Evolutionary conservation across 805 yeast genomes (phyloP).

Genomic region (Yarrowia hollandica): DNA sequence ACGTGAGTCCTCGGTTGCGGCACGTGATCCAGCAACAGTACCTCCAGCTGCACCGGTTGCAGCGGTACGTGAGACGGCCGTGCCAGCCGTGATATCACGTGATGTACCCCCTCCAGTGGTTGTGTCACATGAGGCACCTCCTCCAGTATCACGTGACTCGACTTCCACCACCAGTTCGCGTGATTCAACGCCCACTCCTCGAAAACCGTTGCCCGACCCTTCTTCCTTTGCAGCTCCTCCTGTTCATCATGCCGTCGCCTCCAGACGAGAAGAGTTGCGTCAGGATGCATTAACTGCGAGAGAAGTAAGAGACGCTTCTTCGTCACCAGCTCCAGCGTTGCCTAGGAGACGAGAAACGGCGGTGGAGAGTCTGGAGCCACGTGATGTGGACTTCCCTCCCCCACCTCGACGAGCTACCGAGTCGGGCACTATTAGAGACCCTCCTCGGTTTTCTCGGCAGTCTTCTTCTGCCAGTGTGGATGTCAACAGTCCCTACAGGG

Average conservation of each 20-base stretch:
- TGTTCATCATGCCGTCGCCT: slow-evolving; percentile 8
- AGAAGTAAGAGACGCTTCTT: background rate
- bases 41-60: background rate
- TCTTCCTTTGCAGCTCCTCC: slow-evolving; percentile 20
- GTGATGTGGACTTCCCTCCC: background rate
- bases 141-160: background rate
- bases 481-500: background rate
- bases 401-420: slow-evolving; percentile 18
- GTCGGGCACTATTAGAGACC: too few relatives aligned
- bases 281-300: too few relatives aligned
- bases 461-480: background rate
- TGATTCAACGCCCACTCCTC: background rate
- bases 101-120: background rate
- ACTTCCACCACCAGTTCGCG: background rate
- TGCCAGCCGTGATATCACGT: too few relatives aligned
- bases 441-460: background rate
- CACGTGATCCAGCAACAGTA: background rate
- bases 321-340: background rate
- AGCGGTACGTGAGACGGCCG: background rate
- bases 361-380: too few relatives aligned
- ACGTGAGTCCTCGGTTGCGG: background rate
- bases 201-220: slow-evolving; percentile 3
- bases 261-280: background rate
- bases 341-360: background rate
- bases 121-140: background rate